Evolutionary conservation across 73 alveolate species (phyloP).

Genomic region (Paramecium pentaurelia): DNA sequence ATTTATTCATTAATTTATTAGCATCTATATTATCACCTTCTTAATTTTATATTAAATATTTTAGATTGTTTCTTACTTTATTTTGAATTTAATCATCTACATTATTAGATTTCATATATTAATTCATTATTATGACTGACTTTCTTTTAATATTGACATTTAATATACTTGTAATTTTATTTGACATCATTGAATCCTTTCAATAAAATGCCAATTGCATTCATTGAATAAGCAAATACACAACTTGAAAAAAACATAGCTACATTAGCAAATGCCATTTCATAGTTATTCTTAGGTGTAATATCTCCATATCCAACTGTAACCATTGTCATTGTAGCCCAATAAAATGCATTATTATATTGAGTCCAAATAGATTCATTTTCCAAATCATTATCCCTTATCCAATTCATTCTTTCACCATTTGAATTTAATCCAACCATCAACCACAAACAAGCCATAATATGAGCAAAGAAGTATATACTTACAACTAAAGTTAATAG

Average conservation of each 20-base stretch:
- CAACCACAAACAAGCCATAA: slow-evolving; percentile 53
- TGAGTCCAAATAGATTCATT: background rate
- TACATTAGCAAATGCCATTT: slow-evolving; percentile 69
- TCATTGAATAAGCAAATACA: slow-evolving; percentile 58
- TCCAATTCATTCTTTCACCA: slow-evolving; percentile 11
- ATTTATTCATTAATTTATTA: background rate
- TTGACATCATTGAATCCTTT: background rate
- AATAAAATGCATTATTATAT: slow-evolving; percentile 61
- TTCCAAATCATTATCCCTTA: background rate
- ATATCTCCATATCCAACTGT: slow-evolving; percentile 94
- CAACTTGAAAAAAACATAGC: slow-evolving; percentile 78
- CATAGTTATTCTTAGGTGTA: slow-evolving; percentile 68
- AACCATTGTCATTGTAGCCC: slow-evolving; percentile 82
- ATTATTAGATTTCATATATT: slow-evolving; percentile 65
- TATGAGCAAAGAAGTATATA: slow-evolving; percentile 38
- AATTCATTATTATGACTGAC: slow-evolving; percentile 65
- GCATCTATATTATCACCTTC: background rate
- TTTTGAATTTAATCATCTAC: slow-evolving; percentile 66
- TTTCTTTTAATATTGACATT: slow-evolving; percentile 60
- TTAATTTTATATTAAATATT: background rate
- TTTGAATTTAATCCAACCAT: slow-evolving; percentile 26
- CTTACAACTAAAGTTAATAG: background rate
- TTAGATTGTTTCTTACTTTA: slow-evolving; percentile 72
- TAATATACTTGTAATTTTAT: background rate
- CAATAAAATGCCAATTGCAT: slow-evolving; percentile 29